Conservation (phyloP, 345 rosid species). For the Carallia brachiata region DNA sequence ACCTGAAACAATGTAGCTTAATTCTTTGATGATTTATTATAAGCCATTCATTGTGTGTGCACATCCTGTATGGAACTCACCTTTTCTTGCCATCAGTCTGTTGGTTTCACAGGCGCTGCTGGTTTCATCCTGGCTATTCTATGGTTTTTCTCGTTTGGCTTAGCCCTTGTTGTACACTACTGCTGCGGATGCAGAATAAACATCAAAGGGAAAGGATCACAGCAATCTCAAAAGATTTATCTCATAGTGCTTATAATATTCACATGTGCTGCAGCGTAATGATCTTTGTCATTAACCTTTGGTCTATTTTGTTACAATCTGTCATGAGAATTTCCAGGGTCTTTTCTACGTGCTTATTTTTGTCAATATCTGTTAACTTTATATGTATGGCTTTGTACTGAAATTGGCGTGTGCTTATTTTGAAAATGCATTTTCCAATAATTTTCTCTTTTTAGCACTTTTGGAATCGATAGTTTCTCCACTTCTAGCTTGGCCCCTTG, state of each 20-base stretch:
- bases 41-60: no score
- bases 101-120: constrained; percentile 89
- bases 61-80: not conserved
- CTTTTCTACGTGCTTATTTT: not conserved
- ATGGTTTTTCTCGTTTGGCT: constrained; percentile 81
- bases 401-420: not conserved
- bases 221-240: constrained; percentile 47
- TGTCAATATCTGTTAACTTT: not conserved
- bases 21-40: not conserved
- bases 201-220: constrained; percentile 48
- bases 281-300: constrained; percentile 21
- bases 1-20: no score
- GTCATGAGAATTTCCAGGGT: not conserved
- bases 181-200: constrained; percentile 67
- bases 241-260: constrained; percentile 72
- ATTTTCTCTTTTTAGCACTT: not conserved
- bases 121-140: constrained; percentile 68
- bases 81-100: constrained; percentile 59
- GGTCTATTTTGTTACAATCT: not conserved
- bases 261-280: constrained; percentile 88
- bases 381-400: not conserved
- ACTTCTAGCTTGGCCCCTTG: not conserved
- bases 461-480: not conserved
- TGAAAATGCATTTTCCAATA: not conserved
- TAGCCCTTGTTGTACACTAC: constrained; percentile 61